phyloP scores from a whole-genome alignment of 2,329 filamentous ascomycete species.

The Zymoseptoria tritici region DNA sequence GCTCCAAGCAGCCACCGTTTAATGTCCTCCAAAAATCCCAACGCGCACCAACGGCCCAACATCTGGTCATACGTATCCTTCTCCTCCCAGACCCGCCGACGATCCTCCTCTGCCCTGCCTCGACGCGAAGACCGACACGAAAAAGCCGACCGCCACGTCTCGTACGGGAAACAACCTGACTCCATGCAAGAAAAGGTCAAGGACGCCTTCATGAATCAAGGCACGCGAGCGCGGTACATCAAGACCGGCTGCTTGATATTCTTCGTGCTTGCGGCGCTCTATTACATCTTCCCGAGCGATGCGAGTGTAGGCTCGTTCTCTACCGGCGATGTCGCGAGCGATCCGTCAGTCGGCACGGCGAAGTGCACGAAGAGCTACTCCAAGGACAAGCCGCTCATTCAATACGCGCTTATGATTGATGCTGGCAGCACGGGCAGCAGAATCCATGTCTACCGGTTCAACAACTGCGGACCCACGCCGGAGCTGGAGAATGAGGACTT shows the following conservation, averaged over 20 bases:
- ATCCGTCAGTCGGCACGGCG: constrained; percentile 58
- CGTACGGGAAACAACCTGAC: constrained; percentile 21
- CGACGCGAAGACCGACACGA: constrained; percentile 34
- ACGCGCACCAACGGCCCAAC: constrained; percentile 10
- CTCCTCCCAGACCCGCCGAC: constrained; percentile 42
- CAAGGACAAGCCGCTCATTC: constrained; percentile 84
- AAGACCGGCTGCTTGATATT: constrained; percentile 56
- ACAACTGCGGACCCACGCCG: constrained; percentile 93
- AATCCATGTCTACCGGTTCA: constrained; percentile 98
- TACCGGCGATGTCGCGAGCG: constrained; percentile 37
- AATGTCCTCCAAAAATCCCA: constrained; percentile 9
- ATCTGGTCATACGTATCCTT: constrained; percentile 50
- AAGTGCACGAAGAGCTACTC: constrained; percentile 79
- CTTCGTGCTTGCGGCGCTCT: constrained; percentile 51
- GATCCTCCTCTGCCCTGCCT: constrained; percentile 46
- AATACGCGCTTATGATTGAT: constrained; percentile 98
- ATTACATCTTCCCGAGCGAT: constrained; percentile 44
- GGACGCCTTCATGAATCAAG: constrained; percentile 53
- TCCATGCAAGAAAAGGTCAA: constrained; percentile 32
- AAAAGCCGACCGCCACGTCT: constrained; percentile 38
- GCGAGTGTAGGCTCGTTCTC: constrained; percentile 17
- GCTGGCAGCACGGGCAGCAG: constrained; percentile 95
- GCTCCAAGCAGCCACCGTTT: constrained; percentile 2
- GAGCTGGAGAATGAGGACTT: constrained; percentile 91
- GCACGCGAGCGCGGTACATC: constrained; percentile 52